A percentile compares a stretch with the other conserved stretches of the same genome.
Evolutionary conservation across 148 eudicot species (phyloP).

Genomic region (Vaccinium myrtillus): DNA sequence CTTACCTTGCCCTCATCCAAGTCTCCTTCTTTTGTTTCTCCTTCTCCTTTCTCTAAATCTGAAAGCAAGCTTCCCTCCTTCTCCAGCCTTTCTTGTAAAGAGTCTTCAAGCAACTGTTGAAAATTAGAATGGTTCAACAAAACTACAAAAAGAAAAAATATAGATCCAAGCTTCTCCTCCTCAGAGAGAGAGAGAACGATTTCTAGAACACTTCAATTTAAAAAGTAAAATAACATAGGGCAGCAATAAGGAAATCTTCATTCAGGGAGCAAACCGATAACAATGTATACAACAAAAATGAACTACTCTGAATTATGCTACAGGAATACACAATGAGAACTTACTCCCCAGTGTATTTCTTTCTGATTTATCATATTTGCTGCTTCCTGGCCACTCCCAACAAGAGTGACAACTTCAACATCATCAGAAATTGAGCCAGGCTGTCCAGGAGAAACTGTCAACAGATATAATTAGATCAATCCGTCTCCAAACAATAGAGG

Average conservation of each 20-base stretch:
- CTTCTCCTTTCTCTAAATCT: constrained; percentile 81
- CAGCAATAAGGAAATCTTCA: not conserved
- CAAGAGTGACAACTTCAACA: constrained; percentile 77
- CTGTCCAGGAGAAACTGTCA: constrained; percentile 85
- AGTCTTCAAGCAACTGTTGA: constrained; percentile 81
- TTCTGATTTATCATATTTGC: constrained; percentile 86
- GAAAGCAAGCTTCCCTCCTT: constrained; percentile 61
- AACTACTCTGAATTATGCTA: not conserved
- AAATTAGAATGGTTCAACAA: constrained; percentile 21
- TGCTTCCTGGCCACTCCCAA: constrained; percentile 91
- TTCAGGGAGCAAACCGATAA: constrained; percentile 1
- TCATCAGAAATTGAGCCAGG: constrained; percentile 84
- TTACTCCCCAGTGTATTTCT: constrained; percentile 98
- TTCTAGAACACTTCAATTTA: not conserved
- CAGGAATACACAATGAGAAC: constrained; percentile 23
- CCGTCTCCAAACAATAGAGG: not conserved
- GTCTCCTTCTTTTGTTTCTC: constrained; percentile 81
- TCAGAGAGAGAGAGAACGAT: not conserved
- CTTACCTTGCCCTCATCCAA: constrained; percentile 79
- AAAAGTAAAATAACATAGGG: not conserved
- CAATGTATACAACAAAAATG: not conserved
- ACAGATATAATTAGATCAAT: constrained; percentile 17
- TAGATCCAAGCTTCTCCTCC: not conserved
- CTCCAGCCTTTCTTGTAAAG: constrained; percentile 86
- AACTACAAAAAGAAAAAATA: not conserved